Base-by-base conservation (phyloP, 768 basidiomycete genomes). In the Lentinula guzmanii region DNA sequence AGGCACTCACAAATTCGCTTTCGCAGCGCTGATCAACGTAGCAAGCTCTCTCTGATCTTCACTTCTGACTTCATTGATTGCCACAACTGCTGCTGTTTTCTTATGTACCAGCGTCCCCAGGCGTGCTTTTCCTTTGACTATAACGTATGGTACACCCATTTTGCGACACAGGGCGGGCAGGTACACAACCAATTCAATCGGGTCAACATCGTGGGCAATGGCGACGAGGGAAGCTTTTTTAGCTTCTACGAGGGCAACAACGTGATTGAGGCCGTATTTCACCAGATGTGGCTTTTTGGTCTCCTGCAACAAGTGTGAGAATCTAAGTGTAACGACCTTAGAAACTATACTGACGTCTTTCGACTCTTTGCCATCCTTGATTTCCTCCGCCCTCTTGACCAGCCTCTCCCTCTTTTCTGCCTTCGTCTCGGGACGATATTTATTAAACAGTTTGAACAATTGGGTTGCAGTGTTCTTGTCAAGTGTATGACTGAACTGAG, bases 381-480 rank as follows among this genome's bases (percentile, higher is more conserved):
- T 80, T 16, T 86, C 89, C 68, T 88, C 85, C 39, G 92, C 91
- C 64, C 86, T 78, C 54, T 89, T 84, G 65, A 83, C 77, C 41
- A 98, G 86, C 78, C 95, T 95, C 60, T 87, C 86, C 82, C 95
- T 95, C 87, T 99, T 98, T 85, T 98, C 95, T 73, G 87, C 86
- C 82, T 93, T 96, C 63, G 87, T 87, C 83, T 95, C 94, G 8
- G 93, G 92, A 64, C 91, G 87, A 78, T 95, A 93, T 84, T 98
- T 98, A 87, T 99, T 96, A 52, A 98, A 76, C 63, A 99, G 87
- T 79, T 96, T 95, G 88, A 98, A 98, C 64, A 98, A 78, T 76
- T 98, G 95, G 34, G 92, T 95, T 21, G 96, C 96, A 55, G 95
- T 98, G 85, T 98, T 98, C 86, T 97, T 98, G 86, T 99, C 96